Conservation (phyloP, 2,329 filamentous ascomycete species). For the Diaporthe helianthi region DNA sequence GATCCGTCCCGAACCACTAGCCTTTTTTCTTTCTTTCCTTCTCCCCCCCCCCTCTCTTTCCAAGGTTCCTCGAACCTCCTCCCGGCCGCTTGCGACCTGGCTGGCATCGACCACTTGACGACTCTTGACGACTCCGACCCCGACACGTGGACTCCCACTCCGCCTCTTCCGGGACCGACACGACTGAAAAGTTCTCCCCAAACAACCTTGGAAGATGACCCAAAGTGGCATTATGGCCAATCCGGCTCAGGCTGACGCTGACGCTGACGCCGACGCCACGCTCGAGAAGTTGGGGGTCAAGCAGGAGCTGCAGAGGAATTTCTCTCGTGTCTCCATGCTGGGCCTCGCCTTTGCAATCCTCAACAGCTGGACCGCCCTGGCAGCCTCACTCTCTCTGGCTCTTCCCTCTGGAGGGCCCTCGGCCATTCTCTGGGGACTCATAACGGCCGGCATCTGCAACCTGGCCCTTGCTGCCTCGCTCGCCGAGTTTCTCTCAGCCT, state of each 20-base stretch:
- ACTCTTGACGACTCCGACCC: no score
- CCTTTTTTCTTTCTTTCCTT: background rate
- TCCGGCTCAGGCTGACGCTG: slow-evolving; percentile 4
- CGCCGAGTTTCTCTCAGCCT: slow-evolving; percentile 74
- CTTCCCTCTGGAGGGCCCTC: slow-evolving; percentile 74
- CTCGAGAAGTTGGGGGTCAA: slow-evolving; percentile 55
- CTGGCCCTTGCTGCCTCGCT: slow-evolving; percentile 72
- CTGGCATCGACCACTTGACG: background rate
- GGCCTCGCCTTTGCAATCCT: slow-evolving; percentile 57
- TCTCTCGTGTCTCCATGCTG: slow-evolving; percentile 56
- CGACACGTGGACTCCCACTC: background rate
- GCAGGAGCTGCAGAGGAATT: slow-evolving; percentile 58
- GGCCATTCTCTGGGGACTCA: slow-evolving; percentile 75
- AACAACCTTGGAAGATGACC: slow-evolving; percentile 30
- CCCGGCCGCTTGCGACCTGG: background rate
- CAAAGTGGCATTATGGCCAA: slow-evolving; percentile 10
- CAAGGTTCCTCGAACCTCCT: background rate
- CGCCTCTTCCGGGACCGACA: background rate
- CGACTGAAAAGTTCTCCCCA: background rate
- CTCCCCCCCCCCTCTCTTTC: background rate
- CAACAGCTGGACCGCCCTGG: slow-evolving; percentile 58
- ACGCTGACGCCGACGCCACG: slow-evolving; percentile 43
- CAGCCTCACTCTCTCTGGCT: slow-evolving; percentile 54
- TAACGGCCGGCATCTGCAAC: slow-evolving; percentile 71
- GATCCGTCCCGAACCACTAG: background rate